phyloP scores from a whole-genome alignment of 805 yeast genomes.

The Yamadazyma akitaensis region DNA sequence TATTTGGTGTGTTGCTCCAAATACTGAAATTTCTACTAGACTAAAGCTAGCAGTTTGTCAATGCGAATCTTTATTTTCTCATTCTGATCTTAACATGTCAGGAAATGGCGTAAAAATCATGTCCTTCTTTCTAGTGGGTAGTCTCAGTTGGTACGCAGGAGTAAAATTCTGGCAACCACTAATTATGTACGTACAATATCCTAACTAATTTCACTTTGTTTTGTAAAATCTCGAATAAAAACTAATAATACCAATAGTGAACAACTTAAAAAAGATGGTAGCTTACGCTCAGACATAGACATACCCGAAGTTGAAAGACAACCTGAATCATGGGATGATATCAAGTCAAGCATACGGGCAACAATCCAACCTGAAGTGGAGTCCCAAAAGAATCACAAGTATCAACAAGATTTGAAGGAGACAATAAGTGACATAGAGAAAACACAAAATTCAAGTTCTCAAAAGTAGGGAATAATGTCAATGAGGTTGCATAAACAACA shows the following conservation, averaged over 20 bases:
- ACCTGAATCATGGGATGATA: conserved; percentile 39
- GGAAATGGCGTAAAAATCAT: conserved; percentile 17
- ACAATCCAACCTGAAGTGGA: conserved; percentile 29
- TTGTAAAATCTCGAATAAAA: not conserved
- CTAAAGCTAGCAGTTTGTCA: not conserved
- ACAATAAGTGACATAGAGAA: conserved; percentile 1
- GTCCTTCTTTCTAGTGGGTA: conserved; percentile 18
- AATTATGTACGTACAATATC: conserved; percentile 49
- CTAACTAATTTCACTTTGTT: not conserved
- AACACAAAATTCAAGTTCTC: not conserved
- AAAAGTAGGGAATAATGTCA: not conserved
- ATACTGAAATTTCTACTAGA: no score
- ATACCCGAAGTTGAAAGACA: conserved; percentile 43
- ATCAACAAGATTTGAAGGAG: conserved; percentile 6
- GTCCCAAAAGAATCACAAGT: conserved; percentile 6
- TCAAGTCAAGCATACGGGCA: conserved; percentile 28
- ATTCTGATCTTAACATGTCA: conserved; percentile 3
- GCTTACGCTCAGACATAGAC: conserved; percentile 55
- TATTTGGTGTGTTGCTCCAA: no score
- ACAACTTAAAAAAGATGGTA: conserved; percentile 62
- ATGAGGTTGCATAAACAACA: no score
- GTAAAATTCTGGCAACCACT: conserved; percentile 72
- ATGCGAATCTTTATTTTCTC: conserved; percentile 1
- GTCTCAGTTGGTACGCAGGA: conserved; percentile 46
- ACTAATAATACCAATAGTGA: conserved; percentile 38